These are phyloP conservation scores for Talaromyces sp. DNA, from an alignment of 2,329 filamentous ascomycete genomes.

Conservation along the genomic window DNA sequence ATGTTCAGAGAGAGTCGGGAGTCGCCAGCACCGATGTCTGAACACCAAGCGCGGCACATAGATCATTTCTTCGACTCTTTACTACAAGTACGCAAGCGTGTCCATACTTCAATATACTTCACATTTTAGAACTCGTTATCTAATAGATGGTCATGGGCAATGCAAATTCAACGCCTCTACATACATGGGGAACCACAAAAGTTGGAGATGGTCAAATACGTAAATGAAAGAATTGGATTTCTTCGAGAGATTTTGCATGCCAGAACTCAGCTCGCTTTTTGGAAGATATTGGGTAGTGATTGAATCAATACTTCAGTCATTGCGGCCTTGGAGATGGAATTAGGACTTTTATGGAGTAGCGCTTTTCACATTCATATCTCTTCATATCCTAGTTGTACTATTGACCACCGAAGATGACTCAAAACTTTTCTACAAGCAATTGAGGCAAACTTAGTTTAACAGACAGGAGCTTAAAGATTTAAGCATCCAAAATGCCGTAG, in stretches of 20 bases:
- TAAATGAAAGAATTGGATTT: conserved; percentile 5
- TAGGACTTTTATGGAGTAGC: neutral
- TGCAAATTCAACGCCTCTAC: neutral
- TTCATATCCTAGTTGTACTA: too few species aligned
- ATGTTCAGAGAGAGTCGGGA: neutral
- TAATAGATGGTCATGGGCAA: neutral
- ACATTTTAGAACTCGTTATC: neutral
- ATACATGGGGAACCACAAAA: neutral
- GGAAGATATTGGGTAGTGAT: neutral
- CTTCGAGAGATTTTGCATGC: neutral
- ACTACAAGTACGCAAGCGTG: neutral
- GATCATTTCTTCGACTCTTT: conserved; percentile 4
- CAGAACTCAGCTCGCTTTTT: conserved; percentile 4
- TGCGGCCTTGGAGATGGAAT: neutral
- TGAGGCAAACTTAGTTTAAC: too few species aligned
- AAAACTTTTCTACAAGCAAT: too few species aligned
- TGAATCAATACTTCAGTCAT: neutral
- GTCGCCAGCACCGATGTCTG: neutral
- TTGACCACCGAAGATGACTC: too few species aligned
- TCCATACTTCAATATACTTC: neutral
- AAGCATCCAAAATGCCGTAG: too few species aligned
- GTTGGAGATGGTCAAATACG: neutral
- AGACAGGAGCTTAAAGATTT: too few species aligned
- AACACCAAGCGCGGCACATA: neutral
- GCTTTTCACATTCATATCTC: too few species aligned